Evolutionary conservation across 2,329 filamentous ascomycete species (phyloP), one percentile per base, ranked within the genome.

Genomic region (Epichloe gansuensis): DNA sequence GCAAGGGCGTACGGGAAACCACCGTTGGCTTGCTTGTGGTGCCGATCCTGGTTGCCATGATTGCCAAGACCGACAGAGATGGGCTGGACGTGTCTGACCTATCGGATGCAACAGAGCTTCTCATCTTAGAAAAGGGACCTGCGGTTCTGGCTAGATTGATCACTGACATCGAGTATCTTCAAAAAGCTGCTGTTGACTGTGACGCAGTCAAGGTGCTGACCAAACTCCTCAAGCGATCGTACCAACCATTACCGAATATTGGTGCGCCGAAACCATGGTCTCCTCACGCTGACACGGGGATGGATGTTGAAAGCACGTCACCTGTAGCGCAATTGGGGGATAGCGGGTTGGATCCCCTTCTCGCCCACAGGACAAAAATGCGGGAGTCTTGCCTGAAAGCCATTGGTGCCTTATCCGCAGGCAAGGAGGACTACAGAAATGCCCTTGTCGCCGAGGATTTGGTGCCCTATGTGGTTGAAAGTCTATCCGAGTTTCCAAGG

Each of bases 401-500:
- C 2, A 71, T 97, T 52, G 87, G 87, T n/a, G 85, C 89, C 2
- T 73, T 97, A 49, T 81, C 87, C 2, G 81, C 87, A 3, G 84
- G 85, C 59, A 89, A 89, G 60, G 89, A 97, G 59, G 81, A 86
- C 25, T 88, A 91, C 62, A 78, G 90, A 43, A 95, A 94, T 63
- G 76, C 78, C 0, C 78, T 97, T 46, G 85, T 93, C 50, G 84
- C 90, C 25, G 81, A 87, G 59, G 88, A 89, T n/a, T 79, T 87
- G 48, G 76, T 95, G 44, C 77, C 82, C 1, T 89, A 85, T 63
- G 83, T 97, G 49, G 84, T 94, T 42, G 87, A 95, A 59, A 93
- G 89, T 0, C 75, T 97, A 44, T 68, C 63, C 2, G 67, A 70
- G 50, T 82, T 78, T 34, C 76, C 76, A n/a, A 65, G 69, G 34